Evolutionary conservation across 306 rosid genomes (phyloP).

Genomic region (Leucaena leucocephala): DNA sequence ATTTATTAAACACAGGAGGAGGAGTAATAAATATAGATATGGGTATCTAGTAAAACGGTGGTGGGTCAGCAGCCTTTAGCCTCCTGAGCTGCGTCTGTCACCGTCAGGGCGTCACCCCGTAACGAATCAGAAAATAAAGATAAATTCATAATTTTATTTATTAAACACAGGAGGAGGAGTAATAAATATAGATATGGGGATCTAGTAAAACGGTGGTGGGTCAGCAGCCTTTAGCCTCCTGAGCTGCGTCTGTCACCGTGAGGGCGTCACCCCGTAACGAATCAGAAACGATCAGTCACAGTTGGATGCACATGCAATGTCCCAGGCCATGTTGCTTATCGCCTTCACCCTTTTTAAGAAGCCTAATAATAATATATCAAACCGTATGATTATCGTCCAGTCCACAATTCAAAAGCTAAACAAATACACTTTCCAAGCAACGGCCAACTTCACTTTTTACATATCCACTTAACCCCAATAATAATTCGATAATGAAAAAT

Average conservation of each 20-base stretch:
- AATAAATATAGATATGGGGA: too few species aligned
- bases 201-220: not conserved
- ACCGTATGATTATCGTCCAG: not conserved
- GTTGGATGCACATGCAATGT: not conserved
- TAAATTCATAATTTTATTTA: too few species aligned
- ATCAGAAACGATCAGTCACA: not conserved
- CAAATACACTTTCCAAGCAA: not conserved
- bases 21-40: too few species aligned
- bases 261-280: not conserved
- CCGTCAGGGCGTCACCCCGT: not conserved
- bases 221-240: not conserved
- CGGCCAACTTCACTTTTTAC: not conserved
- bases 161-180: too few species aligned
- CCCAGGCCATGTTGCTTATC: not conserved
- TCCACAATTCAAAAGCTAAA: not conserved
- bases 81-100: not conserved
- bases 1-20: too few species aligned
- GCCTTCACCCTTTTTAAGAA: not conserved
- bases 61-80: not conserved
- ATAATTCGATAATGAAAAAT: not conserved
- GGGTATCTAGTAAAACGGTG: not conserved
- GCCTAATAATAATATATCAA: not conserved
- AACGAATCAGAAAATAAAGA: not conserved
- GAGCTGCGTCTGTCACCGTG: not conserved
- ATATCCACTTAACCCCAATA: not conserved